phyloP scores from a whole-genome alignment of 257 asterid species.

The Nicotiana obtusifolia region DNA sequence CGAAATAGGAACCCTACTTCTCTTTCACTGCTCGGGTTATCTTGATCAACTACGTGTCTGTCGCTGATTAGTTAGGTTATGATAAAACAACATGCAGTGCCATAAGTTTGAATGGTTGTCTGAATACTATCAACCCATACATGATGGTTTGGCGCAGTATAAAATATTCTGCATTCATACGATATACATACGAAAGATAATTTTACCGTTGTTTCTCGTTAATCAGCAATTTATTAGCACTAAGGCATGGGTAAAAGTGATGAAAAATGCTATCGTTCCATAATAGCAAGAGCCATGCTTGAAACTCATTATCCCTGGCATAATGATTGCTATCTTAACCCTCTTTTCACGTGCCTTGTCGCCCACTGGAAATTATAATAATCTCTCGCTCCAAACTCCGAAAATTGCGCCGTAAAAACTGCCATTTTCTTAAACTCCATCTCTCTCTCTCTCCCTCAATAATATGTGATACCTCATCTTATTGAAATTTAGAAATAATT shows the following conservation, averaged over 20 bases:
- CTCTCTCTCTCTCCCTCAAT: no score
- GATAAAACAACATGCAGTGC: neutral
- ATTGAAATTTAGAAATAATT: neutral
- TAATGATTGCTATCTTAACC: neutral
- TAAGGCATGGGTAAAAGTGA: neutral
- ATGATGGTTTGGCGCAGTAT: no score
- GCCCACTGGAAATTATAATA: neutral
- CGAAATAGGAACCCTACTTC: no score
- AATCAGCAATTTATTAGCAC: neutral
- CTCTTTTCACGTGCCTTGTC: constrained; percentile 10
- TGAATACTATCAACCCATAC: neutral
- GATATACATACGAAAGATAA: no score
- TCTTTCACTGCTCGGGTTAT: no score
- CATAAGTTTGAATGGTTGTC: neutral
- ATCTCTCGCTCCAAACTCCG: constrained; percentile 16
- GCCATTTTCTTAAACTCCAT: neutral
- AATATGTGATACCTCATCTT: no score
- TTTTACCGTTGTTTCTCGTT: no score
- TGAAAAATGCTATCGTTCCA: neutral
- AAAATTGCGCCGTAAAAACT: constrained; percentile 37
- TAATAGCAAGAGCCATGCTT: neutral
- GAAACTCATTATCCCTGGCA: neutral
- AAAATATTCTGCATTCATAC: no score
- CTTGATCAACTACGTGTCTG: neutral
- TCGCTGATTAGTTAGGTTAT: neutral